Evolutionary conservation across 2,329 filamentous ascomycete species (phyloP).

Genomic region (Juglanconis sp.): DNA sequence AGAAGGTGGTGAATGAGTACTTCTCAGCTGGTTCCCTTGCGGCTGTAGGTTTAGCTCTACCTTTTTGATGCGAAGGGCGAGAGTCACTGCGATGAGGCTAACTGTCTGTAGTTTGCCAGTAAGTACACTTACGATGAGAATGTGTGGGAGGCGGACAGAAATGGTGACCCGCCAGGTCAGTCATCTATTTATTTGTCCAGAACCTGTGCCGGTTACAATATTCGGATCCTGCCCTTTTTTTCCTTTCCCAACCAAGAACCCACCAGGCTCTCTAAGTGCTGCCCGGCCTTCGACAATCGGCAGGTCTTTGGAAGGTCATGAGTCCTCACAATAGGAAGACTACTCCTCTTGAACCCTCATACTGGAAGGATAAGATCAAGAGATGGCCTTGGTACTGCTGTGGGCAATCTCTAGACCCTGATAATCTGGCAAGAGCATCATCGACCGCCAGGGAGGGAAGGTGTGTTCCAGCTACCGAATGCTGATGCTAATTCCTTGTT

Average conservation of each 20-base stretch:
- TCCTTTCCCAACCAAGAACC: too few relatives aligned
- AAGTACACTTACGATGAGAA: conserved; percentile 57
- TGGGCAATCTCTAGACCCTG: too few relatives aligned
- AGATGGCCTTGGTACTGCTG: too few relatives aligned
- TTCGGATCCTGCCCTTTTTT: too few relatives aligned
- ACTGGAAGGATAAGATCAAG: too few relatives aligned
- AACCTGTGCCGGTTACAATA: too few relatives aligned
- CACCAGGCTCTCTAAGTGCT: too few relatives aligned
- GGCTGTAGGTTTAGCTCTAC: neutral
- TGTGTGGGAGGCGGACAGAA: conserved; percentile 50
- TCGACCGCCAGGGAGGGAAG: neutral
- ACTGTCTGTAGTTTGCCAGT: conserved; percentile 37
- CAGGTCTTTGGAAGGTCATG: too few relatives aligned
- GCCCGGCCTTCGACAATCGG: too few relatives aligned
- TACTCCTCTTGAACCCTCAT: too few relatives aligned
- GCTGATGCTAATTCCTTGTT: neutral
- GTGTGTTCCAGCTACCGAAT: neutral
- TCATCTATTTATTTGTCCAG: neutral
- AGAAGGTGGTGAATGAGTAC: neutral
- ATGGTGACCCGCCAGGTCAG: conserved; percentile 34
- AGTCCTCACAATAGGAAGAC: too few relatives aligned
- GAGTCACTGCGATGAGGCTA: conserved; percentile 3
- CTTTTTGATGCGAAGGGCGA: neutral
- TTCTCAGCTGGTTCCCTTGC: neutral
- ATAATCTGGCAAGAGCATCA: neutral